Evolutionary conservation across 768 basidiomycete genomes (phyloP), one percentile per base, ranked within the genome.

Genomic region (Trichaptum fuscoviolaceum): DNA sequence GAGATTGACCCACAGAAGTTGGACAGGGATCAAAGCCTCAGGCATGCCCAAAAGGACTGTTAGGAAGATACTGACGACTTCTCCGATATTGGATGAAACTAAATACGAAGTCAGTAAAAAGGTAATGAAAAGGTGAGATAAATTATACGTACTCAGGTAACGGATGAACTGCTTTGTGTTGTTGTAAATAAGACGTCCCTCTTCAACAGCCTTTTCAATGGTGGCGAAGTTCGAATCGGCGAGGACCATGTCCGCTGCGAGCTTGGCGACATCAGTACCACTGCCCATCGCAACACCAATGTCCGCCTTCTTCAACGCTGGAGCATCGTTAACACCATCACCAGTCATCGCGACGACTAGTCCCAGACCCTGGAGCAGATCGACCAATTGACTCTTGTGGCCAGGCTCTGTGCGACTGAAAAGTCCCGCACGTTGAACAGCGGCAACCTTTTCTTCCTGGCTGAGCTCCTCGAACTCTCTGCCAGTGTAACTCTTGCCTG

Each of bases 151-250:
- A 93, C 91, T 99, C 74, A 99, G 89, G 81, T 99, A 99, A 72
- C 96, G 91, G 77, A 99, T 98, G 78, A 99, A 99, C 76, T 99
- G 96, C 80, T 99, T 99, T 59, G 96, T 99, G 79, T 99, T 99
- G 80, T 98, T 98, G 79, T 98, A 99, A 73, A 99, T 99, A 66
- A 96, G 83, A 77, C 96, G 83, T 71, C 96, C 96, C 80, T 99
- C 96, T 77, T 99, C 96, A 59, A 99, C 95, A 8, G 96, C 96
- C 71, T 88, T 82, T 76, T 97, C 96, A 77, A 99, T 98, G 7
- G 95, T 96, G 12, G 95, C 90, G 77, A 99, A 99, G 81, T 99
- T 99, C 62, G 95, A 95, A 76, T 96, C 95, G 6, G 93, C 92
- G 63, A 96, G 86, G 34, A 99, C 95, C 95, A 99, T 96, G 77